These are phyloP conservation scores for Hibiscus trionum DNA, from an alignment of 345 rosid genomes.

Conservation along the genomic window DNA sequence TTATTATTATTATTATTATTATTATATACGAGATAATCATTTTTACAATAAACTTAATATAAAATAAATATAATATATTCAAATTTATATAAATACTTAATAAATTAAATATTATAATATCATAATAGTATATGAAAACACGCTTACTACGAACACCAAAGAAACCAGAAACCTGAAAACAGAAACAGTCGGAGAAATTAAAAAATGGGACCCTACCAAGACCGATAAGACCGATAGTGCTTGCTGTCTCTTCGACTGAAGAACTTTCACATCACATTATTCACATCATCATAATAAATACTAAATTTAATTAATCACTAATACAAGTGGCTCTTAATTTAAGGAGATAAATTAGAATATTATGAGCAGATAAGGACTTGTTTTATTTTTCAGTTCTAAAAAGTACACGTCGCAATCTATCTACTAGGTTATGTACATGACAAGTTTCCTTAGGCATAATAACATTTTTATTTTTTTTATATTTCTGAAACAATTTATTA, in stretches of 20 bases:
- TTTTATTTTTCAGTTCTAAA: constrained; percentile 13
- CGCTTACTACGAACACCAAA: no score
- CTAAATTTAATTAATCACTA: constrained; percentile 2
- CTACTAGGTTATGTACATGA: not conserved
- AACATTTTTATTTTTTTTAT: no score
- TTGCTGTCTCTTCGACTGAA: constrained; percentile 4
- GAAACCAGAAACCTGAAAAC: no score
- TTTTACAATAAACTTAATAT: no score
- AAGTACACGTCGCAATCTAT: constrained; percentile 11
- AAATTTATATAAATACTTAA: no score
- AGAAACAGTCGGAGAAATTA: not conserved
- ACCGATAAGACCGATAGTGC: not conserved
- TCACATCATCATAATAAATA: not conserved
- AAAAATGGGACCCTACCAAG: not conserved
- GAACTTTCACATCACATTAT: constrained; percentile 10
- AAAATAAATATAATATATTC: no score
- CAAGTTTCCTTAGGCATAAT: no score
- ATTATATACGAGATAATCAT: no score
- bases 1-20: no score
- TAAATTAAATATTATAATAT: no score
- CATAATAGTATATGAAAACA: no score
- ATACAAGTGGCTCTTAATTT: constrained; percentile 12
- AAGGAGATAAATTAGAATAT: constrained; percentile 12
- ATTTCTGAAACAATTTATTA: no score
- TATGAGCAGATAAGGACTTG: constrained; percentile 21